A percentile compares a stretch with the other conserved stretches of the same genome.
These are phyloP conservation scores for Amborella trichopoda DNA, from an alignment of 164 flowering plant genomes.

Conservation along the genomic window DNA sequence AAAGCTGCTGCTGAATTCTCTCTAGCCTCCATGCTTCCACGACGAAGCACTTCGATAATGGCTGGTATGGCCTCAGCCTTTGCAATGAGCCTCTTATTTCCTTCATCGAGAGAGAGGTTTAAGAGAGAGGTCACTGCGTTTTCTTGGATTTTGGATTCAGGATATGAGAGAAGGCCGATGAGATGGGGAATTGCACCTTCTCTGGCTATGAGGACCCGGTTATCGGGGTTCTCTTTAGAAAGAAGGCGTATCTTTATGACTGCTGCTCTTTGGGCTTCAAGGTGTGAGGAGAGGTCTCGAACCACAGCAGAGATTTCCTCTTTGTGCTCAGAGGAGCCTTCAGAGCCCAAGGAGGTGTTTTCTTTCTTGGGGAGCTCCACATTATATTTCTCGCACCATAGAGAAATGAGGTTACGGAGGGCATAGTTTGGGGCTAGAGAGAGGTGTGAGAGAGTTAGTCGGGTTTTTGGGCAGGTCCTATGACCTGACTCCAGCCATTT, in stretches of 20 bases:
- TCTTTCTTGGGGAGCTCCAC: constrained; percentile 38
- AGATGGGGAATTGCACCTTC: constrained; percentile 52
- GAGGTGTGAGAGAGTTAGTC: constrained; percentile 47
- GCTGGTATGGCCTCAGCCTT: constrained; percentile 56
- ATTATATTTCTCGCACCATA: constrained; percentile 73
- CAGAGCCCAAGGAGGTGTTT: neutral
- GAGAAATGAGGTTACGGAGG: constrained; percentile 55
- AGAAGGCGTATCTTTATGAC: constrained; percentile 52
- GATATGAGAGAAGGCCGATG: constrained; percentile 47
- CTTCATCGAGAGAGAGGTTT: constrained; percentile 69
- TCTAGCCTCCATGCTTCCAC: constrained; percentile 47
- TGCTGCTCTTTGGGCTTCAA: constrained; percentile 40
- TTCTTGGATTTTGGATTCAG: constrained; percentile 63
- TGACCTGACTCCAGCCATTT: constrained; percentile 65
- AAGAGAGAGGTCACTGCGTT: constrained; percentile 71
- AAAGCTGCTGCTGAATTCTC: constrained; percentile 91
- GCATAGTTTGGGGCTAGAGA: constrained; percentile 71
- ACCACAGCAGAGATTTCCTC: constrained; percentile 37
- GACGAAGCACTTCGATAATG: constrained; percentile 48
- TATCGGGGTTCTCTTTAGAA: constrained; percentile 71
- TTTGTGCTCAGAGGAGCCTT: constrained; percentile 17
- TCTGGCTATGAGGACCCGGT: constrained; percentile 50
- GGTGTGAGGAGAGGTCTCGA: constrained; percentile 34
- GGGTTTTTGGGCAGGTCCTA: constrained; percentile 75
- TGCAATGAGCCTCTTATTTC: constrained; percentile 57